Conservation (phyloP, 768 basidiomycete genomes). For the Lactarius trivialis region DNA sequence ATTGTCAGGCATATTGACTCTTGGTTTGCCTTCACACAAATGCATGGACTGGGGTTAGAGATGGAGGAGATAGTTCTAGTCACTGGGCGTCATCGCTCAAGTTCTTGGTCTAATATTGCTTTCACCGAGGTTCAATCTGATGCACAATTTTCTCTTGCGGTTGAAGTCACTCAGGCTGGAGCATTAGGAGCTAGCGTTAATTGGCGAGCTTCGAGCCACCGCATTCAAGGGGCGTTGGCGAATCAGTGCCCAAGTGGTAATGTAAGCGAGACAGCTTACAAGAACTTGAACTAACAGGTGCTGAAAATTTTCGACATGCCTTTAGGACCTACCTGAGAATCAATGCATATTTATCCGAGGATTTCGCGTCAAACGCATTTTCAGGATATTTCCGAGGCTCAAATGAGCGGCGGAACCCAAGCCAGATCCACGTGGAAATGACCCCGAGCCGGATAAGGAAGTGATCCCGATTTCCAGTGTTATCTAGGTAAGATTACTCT, state of each 20-base stretch:
- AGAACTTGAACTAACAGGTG: too few species aligned
- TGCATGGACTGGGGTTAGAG: background rate
- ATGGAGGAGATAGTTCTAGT: background rate
- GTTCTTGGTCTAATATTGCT: background rate
- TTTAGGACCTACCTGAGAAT: too few species aligned
- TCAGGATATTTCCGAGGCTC: too few species aligned
- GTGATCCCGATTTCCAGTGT: background rate
- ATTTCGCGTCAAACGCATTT: background rate
- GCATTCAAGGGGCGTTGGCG: background rate
- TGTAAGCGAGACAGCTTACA: too few species aligned
- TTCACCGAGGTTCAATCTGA: background rate
- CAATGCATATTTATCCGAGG: too few species aligned
- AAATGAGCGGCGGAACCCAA: too few species aligned
- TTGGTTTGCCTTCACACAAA: background rate
- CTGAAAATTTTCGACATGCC: too few species aligned
- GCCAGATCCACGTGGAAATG: background rate
- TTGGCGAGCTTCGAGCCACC: background rate
- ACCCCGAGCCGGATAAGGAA: background rate
- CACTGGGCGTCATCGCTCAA: background rate
- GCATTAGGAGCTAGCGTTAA: background rate
- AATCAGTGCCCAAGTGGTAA: background rate
- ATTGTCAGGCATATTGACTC: background rate
- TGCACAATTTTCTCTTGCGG: background rate
- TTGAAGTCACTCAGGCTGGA: background rate
- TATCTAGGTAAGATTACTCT: background rate